Evolutionary conservation across 2,329 filamentous ascomycete genomes (phyloP).

Genomic region (Byssochlamys sp.): DNA sequence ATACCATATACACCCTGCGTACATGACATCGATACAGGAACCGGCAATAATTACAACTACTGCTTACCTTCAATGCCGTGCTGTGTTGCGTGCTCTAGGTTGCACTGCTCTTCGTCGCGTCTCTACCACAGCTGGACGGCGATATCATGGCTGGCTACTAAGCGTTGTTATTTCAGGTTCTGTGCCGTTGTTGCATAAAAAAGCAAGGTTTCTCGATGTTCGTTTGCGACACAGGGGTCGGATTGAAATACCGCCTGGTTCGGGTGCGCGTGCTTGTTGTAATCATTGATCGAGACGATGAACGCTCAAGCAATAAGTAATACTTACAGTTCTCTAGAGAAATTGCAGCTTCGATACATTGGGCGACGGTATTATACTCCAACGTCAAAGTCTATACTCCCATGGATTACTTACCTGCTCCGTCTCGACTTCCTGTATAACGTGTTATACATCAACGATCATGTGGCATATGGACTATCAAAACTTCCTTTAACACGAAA

Average conservation of each 20-base stretch:
- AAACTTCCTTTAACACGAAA: no score
- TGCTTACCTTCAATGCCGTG: neutral
- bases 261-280: neutral
- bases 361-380: neutral
- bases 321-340: neutral
- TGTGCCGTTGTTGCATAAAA: neutral
- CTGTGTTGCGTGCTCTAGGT: neutral
- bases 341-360: neutral
- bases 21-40: constrained; percentile 1
- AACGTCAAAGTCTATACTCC: no score
- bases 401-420: no score
- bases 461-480: no score
- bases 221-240: neutral
- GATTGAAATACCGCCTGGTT: neutral
- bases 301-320: neutral
- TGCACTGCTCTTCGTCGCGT: constrained; percentile 3
- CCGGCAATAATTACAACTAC: neutral
- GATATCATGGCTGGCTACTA: constrained; percentile 3
- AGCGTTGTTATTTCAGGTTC: neutral
- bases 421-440: no score
- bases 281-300: neutral
- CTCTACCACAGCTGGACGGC: constrained; percentile 3
- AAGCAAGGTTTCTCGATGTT: neutral
- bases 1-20: constrained; percentile 4
- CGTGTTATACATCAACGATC: no score